Evolutionary conservation across 805 yeast genomes (phyloP).

Genomic region (Ogataea haglerorum): DNA sequence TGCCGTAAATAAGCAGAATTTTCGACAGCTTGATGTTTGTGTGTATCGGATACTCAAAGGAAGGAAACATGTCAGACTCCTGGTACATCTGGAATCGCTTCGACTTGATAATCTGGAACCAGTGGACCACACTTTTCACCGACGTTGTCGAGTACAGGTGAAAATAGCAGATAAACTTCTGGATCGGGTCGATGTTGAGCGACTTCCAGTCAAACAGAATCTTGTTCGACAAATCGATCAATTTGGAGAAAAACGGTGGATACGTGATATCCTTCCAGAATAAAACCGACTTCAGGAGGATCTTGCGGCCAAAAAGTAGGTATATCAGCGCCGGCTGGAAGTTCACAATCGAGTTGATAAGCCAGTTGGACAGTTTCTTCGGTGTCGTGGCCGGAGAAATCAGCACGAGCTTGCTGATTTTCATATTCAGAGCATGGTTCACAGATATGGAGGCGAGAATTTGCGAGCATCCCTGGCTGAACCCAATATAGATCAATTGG

Average conservation of each 20-base stretch:
- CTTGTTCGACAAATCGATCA: slow-evolving; percentile 69
- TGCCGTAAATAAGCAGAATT: slow-evolving; percentile 76
- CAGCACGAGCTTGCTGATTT: slow-evolving; percentile 47
- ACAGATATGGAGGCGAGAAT: slow-evolving; percentile 80
- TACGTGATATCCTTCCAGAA: slow-evolving; percentile 78
- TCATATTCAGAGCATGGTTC: slow-evolving; percentile 61
- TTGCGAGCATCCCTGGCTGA: slow-evolving; percentile 95
- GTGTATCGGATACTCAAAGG: slow-evolving; percentile 35
- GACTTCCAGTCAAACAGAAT: slow-evolving; percentile 80
- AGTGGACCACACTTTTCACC: slow-evolving; percentile 90
- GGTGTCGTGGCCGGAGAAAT: slow-evolving; percentile 95
- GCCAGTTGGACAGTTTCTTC: slow-evolving; percentile 69
- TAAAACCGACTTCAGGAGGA: slow-evolving; percentile 55
- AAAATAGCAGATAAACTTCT: slow-evolving; percentile 76
- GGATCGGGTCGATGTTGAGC: slow-evolving; percentile 62
- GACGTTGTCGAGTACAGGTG: slow-evolving; percentile 90
- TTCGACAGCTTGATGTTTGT: slow-evolving; percentile 60
- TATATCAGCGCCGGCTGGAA: slow-evolving; percentile 74
- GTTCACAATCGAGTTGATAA: slow-evolving; percentile 73
- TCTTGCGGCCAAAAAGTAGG: slow-evolving; percentile 68
- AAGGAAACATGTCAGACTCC: slow-evolving; percentile 60
- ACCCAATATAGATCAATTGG: slow-evolving; percentile 73
- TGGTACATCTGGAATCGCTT: slow-evolving; percentile 87
- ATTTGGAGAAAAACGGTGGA: slow-evolving; percentile 67
- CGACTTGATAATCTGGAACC: slow-evolving; percentile 86